A percentile compares a stretch with the other conserved stretches of the same genome.
Evolutionary conservation across 208 protist genomes (phyloP).

Genomic region (Leishmania arabica): DNA sequence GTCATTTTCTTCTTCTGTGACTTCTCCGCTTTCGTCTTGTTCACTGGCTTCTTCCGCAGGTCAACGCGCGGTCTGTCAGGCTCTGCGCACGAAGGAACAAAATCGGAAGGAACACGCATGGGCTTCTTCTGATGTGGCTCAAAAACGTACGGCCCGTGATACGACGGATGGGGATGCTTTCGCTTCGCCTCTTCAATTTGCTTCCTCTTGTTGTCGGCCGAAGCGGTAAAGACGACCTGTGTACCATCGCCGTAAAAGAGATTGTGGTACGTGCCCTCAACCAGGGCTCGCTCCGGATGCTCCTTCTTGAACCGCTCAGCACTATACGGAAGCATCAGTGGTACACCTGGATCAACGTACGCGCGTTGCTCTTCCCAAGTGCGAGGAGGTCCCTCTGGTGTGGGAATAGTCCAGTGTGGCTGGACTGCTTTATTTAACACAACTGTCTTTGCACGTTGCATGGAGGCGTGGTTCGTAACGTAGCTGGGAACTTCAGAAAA

Average conservation of each 20-base stretch:
- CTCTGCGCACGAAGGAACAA: slow-evolving; percentile 77
- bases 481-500: slow-evolving; percentile 74
- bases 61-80: slow-evolving; percentile 23
- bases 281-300: slow-evolving; percentile 26
- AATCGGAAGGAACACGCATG: slow-evolving; percentile 65
- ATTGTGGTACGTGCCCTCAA: slow-evolving; percentile 65
- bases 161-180: slow-evolving; percentile 29
- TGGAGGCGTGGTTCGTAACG: slow-evolving; percentile 20
- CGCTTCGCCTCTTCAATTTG: slow-evolving; percentile 51
- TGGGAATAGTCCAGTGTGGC: slow-evolving; percentile 16
- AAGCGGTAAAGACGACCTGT: slow-evolving; percentile 50
- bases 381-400: slow-evolving; percentile 14
- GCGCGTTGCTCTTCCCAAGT: slow-evolving; percentile 43
- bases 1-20: slow-evolving; percentile 12
- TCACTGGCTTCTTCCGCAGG: not conserved
- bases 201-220: slow-evolving; percentile 68
- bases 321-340: slow-evolving; percentile 60
- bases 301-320: slow-evolving; percentile 39
- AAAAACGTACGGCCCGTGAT: slow-evolving; percentile 20
- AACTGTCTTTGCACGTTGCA: slow-evolving; percentile 8
- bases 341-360: slow-evolving; percentile 72
- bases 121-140: slow-evolving; percentile 33
- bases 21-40: slow-evolving; percentile 14
- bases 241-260: slow-evolving; percentile 77
- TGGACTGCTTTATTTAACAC: slow-evolving; percentile 21